phyloP scores from a whole-genome alignment of 1,139 yeast genomes.

The Diutina rugosa region DNA sequence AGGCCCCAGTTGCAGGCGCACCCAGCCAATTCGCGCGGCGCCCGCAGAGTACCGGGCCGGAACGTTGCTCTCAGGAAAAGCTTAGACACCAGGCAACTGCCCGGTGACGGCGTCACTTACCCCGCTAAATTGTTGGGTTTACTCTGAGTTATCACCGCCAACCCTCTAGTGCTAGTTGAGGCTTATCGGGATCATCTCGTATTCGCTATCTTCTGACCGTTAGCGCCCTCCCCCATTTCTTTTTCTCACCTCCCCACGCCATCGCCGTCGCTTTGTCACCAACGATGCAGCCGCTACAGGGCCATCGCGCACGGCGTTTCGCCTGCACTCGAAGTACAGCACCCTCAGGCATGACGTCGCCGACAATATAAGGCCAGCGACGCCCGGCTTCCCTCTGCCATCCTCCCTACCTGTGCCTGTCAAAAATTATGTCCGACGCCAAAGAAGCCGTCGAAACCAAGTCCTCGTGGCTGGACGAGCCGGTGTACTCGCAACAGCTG shows the following conservation, averaged over 20 bases:
- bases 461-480: neutral
- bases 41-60: neutral
- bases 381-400: neutral
- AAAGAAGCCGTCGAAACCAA: neutral
- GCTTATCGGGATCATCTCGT: neutral
- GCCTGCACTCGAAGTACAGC: neutral
- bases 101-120: neutral
- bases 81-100: neutral
- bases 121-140: neutral
- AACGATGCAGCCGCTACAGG: neutral
- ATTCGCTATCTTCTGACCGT: neutral
- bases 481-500: neutral
- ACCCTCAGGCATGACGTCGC: neutral
- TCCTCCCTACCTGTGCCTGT: neutral
- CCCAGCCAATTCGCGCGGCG: neutral
- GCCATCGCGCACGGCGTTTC: neutral
- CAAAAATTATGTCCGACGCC: neutral
- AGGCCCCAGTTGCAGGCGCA: neutral
- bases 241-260: neutral
- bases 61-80: neutral
- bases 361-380: neutral
- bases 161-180: too few relatives aligned
- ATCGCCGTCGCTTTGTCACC: too few relatives aligned
- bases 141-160: too few relatives aligned
- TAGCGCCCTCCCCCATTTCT: neutral